Base-by-base conservation (phyloP, 2,329 filamentous ascomycete genomes). In the Penicillium sp. region DNA sequence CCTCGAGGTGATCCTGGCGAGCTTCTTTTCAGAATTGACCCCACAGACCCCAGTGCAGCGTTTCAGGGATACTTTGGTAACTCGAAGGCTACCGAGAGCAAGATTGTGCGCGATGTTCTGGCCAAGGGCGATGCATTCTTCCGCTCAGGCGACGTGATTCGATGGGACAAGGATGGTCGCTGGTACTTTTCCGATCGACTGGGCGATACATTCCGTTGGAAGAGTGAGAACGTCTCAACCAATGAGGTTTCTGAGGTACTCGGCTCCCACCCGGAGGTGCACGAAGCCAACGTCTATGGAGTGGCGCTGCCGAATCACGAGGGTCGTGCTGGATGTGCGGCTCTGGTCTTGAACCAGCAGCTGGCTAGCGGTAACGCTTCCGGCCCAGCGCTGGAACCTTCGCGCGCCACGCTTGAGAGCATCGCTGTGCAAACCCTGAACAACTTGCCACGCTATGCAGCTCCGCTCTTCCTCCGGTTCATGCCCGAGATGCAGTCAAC, bases 21-120 rank as follows among this genome's bases (percentile, higher is more conserved):
- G 76, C 76, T 95, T 58, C 76, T 96, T 49, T 90, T 86, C 72
- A 77, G 77, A n/a, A 78, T 96, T 2, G 88, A 93, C 27, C 75
- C 86, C 0, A 75, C 80, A 0, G 82, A 92, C 63, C 84, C 88
- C 48, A 74, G 79, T 33, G 79, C 80, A 31, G 84, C 83, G 13
- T 96, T 92, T 77, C 89, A 92, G 69, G 92, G 92, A 2, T 96
- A 96, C 75, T 91, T 88, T 73, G 85, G 86, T 57, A 91, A 96
- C 70, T 73, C 81, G 14, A 81, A 82, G 31, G 90, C 91, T 0
- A 90, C 88, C 0, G 77, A 85, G 39, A 81, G 84, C 62, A 96
- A 96, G 75, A 83, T 96, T 47, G 73, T 95, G 59, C 84, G 88
- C 5, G 79, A 89, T 64, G 90, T 95, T 2, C 84, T 95, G 61